phyloP scores from a whole-genome alignment of 1,139 yeast genomes.

The Pneumocystis sp. region DNA sequence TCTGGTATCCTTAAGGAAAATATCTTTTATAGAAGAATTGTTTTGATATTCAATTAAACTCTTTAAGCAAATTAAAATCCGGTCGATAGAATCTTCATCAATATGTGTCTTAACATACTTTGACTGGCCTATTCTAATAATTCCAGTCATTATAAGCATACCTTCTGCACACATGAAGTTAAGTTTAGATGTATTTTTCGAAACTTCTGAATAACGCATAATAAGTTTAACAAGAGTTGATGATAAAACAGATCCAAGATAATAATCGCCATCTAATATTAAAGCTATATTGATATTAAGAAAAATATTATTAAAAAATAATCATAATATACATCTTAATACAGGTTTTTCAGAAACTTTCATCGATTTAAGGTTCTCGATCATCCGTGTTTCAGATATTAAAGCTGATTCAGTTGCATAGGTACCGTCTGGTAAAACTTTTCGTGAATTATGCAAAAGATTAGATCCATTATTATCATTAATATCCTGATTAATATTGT shows the following conservation, averaged over 20 bases:
- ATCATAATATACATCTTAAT: constrained; percentile 37
- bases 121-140: constrained; percentile 81
- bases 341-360: constrained; percentile 39
- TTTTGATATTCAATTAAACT: constrained; percentile 53
- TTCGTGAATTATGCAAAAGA: constrained; percentile 33
- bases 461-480: constrained; percentile 16
- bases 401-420: constrained; percentile 92
- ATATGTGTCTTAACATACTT: constrained; percentile 57
- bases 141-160: constrained; percentile 76
- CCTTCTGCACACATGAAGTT: constrained; percentile 94
- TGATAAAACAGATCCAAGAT: constrained; percentile 75
- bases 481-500: constrained; percentile 22
- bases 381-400: constrained; percentile 31
- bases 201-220: constrained; percentile 52
- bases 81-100: constrained; percentile 90
- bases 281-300: constrained; percentile 22
- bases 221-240: constrained; percentile 82
- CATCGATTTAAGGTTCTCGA: constrained; percentile 16
- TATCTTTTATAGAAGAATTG: constrained; percentile 38
- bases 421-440: constrained; percentile 92
- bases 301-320: background rate
- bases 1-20: constrained; percentile 78
- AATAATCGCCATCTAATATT: constrained; percentile 76
- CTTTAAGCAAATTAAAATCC: constrained; percentile 71
- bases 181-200: constrained; percentile 36